Evolutionary conservation across 2,329 filamentous ascomycete species (phyloP), one percentile per base, ranked within the genome.

Genomic region (Bipolaris victoriae): DNA sequence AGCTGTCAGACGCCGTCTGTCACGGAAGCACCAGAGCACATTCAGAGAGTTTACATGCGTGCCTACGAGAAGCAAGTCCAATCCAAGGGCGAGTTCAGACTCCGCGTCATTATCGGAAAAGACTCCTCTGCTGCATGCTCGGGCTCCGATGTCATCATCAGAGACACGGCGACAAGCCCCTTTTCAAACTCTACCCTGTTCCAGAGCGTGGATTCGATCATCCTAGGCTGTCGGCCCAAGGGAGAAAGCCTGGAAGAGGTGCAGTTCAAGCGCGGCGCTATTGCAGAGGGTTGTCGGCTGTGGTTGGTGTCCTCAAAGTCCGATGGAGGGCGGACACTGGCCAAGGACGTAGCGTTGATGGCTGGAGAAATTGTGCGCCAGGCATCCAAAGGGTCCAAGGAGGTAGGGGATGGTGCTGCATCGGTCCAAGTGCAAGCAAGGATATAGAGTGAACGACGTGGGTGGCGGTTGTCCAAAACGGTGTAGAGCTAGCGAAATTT

Each of bases 231-330:
- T 39, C 72, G 70, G 52, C 68, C 71, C 51, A 73, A 72, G 51
- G 70, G 73, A 37, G 70, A 74, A 40, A 73, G 72, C 65, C 63
- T 76, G 40, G 67, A 76, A 50, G 73, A 76, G 58, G 70, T 76
- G 51, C 72, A 73, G 39, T 76, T 76, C 68, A 76, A 76, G 62
- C 72, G 70, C 16, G 69, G 68, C 13, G 64, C 64, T 9, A 72
- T 74, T 37, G 66, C 63, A 18, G 63, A 67, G 20, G 59, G 61
- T 45, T 72, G 71, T 52, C 64, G 63, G 39, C 64, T 75, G 60
- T 76, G 72, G 68, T 61, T 75, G 60, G 65, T 75, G 50, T 70
- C 70, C 16, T 68, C 70, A 15, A 65, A 69, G 46, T 70, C 70
- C 1, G 69, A 73, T 10, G 71, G 67, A 16, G 73, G 72, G 9